Percentiles rank a stretch among this genome's conserved stretches.
These are phyloP conservation scores for Pouteria campechiana DNA, from an alignment of 179 eudicot genomes.

Conservation along the genomic window DNA sequence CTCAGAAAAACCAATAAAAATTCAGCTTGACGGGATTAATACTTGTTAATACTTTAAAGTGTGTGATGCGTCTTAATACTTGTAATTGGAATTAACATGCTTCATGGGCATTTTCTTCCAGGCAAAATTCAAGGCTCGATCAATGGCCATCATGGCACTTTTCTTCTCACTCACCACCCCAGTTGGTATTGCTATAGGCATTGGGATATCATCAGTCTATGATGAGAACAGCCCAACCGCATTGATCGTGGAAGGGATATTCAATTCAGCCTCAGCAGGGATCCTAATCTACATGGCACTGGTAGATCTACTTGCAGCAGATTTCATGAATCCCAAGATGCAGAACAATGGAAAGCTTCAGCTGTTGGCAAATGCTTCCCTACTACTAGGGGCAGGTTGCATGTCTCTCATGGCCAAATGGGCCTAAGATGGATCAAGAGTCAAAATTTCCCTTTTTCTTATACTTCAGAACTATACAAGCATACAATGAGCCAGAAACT, in stretches of 20 bases:
- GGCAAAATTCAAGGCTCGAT: conserved; percentile 6
- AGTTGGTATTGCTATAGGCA: conserved; percentile 8
- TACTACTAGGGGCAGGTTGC: conserved; percentile 11
- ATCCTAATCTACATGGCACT: conserved; percentile 19
- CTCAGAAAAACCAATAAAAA: too few species aligned
- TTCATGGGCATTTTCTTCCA: neutral
- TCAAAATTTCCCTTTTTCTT: too few species aligned
- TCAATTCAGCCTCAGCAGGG: conserved; percentile 17
- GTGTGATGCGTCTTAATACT: too few species aligned
- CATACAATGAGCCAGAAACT: too few species aligned
- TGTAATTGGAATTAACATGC: too few species aligned
- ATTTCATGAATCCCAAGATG: conserved; percentile 10
- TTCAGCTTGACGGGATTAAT: too few species aligned
- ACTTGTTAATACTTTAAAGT: too few species aligned
- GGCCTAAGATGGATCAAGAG: conserved; percentile 8
- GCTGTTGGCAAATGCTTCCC: conserved; percentile 6
- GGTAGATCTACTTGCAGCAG: conserved; percentile 13
- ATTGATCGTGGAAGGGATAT: conserved; percentile 9
- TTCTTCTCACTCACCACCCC: conserved; percentile 12
- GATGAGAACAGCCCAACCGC: conserved; percentile 13
- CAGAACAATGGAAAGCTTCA: conserved; percentile 8
- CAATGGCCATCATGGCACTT: conserved; percentile 4
- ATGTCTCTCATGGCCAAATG: conserved; percentile 17
- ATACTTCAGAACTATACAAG: too few species aligned
- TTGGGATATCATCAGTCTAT: conserved; percentile 9